Conservation (phyloP, 1,284 basidiomycete genomes). For the Cryptococcus sp. region DNA sequence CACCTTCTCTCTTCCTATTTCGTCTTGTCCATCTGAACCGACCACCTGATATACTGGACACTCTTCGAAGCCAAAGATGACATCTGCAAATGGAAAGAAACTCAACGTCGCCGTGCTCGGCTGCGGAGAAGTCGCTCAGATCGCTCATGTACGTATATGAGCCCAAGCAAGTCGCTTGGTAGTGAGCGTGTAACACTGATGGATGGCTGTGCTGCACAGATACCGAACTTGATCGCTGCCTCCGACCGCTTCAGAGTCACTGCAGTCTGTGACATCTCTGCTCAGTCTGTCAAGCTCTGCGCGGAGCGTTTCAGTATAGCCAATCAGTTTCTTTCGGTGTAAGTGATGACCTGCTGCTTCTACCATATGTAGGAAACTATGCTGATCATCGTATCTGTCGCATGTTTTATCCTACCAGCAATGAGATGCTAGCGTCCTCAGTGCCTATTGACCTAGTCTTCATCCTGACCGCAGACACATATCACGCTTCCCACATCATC, state of each 20-base stretch:
- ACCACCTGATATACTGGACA: no score
- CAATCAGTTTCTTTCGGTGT: constrained; percentile 23
- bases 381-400: background rate
- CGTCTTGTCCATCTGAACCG: no score
- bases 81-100: no score
- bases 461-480: constrained; percentile 25
- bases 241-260: constrained; percentile 25
- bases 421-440: constrained; percentile 23
- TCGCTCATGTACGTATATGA: constrained; percentile 21
- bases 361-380: background rate
- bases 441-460: constrained; percentile 28
- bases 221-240: constrained; percentile 24
- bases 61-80: no score
- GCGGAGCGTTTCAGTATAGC: constrained; percentile 20
- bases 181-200: background rate
- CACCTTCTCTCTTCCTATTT: no score
- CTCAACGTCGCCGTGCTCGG: constrained; percentile 32
- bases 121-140: constrained; percentile 33
- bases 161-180: background rate
- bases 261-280: constrained; percentile 29
- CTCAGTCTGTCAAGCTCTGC: constrained; percentile 23
- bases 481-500: constrained; percentile 27
- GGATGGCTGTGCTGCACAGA: constrained; percentile 6
- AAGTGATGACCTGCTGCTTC: constrained; percentile 1
- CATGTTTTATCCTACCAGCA: constrained; percentile 1